Evolutionary conservation across 371 early-diverging fungal genomes (phyloP).

Genomic region (Mortierella sp.): DNA sequence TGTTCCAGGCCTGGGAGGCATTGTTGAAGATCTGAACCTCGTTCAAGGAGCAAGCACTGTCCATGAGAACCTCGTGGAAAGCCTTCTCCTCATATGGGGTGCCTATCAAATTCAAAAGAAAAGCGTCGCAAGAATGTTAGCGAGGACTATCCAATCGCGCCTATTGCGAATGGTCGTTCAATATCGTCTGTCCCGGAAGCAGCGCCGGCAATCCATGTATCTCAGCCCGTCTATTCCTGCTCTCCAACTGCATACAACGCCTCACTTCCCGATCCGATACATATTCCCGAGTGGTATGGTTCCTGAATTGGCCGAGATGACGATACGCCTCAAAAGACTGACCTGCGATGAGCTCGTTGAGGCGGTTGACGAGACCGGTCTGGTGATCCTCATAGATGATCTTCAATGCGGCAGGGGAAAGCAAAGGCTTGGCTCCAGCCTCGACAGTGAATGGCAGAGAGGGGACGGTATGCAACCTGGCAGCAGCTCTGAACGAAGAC

Average conservation of each 20-base stretch:
- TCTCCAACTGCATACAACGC: background rate
- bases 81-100: conserved; percentile 54
- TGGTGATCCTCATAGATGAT: conserved; percentile 52
- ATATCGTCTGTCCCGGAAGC: background rate
- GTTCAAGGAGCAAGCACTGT: conserved; percentile 50
- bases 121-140: background rate
- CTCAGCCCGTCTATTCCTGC: background rate
- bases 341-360: conserved; percentile 58
- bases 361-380: conserved; percentile 44
- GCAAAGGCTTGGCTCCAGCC: conserved; percentile 37
- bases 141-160: background rate
- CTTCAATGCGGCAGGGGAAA: conserved; percentile 53
- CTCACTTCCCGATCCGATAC: background rate
- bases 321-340: background rate
- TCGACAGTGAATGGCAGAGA: conserved; percentile 35
- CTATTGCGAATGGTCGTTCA: background rate
- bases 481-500: conserved; percentile 39
- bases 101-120: conserved; percentile 15
- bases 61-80: conserved; percentile 50
- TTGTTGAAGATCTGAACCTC: conserved; percentile 65
- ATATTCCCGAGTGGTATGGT: background rate
- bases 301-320: background rate
- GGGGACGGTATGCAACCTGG: conserved; percentile 50
- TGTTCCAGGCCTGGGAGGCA: conserved; percentile 77
- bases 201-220: background rate